phyloP scores from a whole-genome alignment of 148 eudicot species.

The Heliosperma pusillum region DNA sequence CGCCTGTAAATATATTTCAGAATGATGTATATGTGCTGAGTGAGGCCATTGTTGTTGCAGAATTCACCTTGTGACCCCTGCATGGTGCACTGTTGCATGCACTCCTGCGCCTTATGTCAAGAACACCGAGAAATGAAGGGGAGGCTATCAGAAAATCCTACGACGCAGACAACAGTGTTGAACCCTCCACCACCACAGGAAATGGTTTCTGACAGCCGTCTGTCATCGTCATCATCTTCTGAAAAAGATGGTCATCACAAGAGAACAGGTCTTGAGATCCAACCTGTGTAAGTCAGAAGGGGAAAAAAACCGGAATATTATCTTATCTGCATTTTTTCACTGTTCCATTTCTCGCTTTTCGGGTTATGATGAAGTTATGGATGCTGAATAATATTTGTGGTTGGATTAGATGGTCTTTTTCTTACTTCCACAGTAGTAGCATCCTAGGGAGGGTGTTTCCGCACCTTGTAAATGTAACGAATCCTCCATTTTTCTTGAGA shows the following conservation, averaged over 20 bases:
- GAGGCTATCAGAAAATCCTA: slow-evolving; percentile 36
- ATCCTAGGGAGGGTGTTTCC: background rate
- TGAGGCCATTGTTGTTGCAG: slow-evolving; percentile 26
- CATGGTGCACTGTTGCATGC: slow-evolving; percentile 71
- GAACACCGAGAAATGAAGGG: slow-evolving; percentile 70
- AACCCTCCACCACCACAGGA: slow-evolving; percentile 62
- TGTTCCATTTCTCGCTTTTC: background rate
- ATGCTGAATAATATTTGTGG: slow-evolving; percentile 1
- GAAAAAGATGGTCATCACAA: slow-evolving; percentile 13
- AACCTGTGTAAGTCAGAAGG: slow-evolving; percentile 26
- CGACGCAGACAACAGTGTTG: slow-evolving; percentile 23
- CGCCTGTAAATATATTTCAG: background rate
- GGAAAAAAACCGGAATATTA: background rate
- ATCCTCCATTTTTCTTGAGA: too few relatives aligned
- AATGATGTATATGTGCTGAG: background rate
- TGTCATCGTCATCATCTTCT: slow-evolving; percentile 22
- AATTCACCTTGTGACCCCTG: slow-evolving; percentile 79
- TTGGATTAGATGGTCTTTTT: background rate
- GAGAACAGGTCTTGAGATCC: slow-evolving; percentile 32
- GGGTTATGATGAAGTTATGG: slow-evolving; percentile 2
- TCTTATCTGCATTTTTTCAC: background rate
- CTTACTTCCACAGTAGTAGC: slow-evolving; percentile 2
- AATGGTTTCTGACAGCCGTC: slow-evolving; percentile 39
- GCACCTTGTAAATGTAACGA: too few relatives aligned
- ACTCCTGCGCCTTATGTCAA: slow-evolving; percentile 86